These are phyloP conservation scores for Macrophomina pseudophaseolina DNA, from an alignment of 2,329 filamentous ascomycete genomes.

Conservation along the genomic window DNA sequence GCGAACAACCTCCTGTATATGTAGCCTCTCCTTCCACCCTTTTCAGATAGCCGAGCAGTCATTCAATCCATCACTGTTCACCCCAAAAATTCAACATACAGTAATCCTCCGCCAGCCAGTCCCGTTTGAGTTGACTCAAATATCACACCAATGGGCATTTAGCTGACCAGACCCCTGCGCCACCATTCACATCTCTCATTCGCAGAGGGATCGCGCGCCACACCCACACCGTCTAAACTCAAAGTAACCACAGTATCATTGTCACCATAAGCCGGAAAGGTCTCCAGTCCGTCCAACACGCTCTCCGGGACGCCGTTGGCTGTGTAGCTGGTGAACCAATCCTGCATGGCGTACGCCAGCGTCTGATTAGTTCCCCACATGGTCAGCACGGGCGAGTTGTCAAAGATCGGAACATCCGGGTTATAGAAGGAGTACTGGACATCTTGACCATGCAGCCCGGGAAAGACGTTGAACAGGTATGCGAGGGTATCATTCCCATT, in stretches of 20 bases:
- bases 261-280: background rate
- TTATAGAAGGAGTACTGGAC: background rate
- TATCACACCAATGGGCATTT: too few species aligned
- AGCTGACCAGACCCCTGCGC: too few species aligned
- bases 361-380: background rate
- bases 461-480: background rate
- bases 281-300: background rate
- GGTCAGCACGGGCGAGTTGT: background rate
- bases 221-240: background rate
- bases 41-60: too few species aligned
- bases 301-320: background rate
- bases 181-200: background rate
- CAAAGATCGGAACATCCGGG: background rate
- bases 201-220: background rate
- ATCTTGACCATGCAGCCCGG: background rate
- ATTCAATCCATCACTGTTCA: too few species aligned
- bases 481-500: background rate
- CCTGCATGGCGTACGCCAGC: background rate
- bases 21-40: too few species aligned
- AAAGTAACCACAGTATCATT: background rate
- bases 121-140: too few species aligned
- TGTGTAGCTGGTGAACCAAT: background rate
- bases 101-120: too few species aligned
- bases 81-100: too few species aligned
- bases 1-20: too few species aligned